A percentile compares a stretch with the other conserved stretches of the same genome.
Conservation (phyloP, 441 rosid genomes). For the Pelargonium exstipulatum region DNA sequence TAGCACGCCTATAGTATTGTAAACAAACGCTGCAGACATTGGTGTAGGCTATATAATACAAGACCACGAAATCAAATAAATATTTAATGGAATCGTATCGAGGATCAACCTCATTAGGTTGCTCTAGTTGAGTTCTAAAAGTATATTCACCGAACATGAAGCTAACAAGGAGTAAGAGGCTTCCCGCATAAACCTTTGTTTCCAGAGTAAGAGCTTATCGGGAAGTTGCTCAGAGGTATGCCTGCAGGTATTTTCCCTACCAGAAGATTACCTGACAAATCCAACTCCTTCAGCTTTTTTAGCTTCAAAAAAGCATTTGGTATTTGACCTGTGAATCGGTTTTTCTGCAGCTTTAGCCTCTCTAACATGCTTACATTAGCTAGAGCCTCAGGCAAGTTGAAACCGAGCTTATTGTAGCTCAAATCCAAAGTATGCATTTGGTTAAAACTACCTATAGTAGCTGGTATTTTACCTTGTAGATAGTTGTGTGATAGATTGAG, state of each 20-base stretch:
- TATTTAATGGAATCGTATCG: background rate
- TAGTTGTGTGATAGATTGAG: constrained; percentile 37
- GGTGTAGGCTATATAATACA: no score
- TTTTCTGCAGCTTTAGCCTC: constrained; percentile 42
- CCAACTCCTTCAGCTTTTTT: constrained; percentile 35
- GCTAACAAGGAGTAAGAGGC: constrained; percentile 43
- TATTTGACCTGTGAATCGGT: constrained; percentile 39
- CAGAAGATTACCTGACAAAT: constrained; percentile 45
- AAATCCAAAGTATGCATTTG: constrained; percentile 35
- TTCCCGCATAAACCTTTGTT: constrained; percentile 51
- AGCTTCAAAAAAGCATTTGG: constrained; percentile 40
- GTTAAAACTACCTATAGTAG: constrained; percentile 25
- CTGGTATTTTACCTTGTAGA: constrained; percentile 26
- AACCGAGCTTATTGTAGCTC: constrained; percentile 35
- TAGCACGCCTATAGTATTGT: no score
- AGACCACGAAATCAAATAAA: no score
- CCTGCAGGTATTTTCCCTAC: constrained; percentile 43
- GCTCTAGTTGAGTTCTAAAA: background rate
- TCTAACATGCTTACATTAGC: constrained; percentile 36
- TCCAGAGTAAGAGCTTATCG: constrained; percentile 39
- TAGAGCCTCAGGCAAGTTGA: constrained; percentile 30
- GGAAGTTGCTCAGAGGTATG: constrained; percentile 39
- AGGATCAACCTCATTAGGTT: constrained; percentile 13
- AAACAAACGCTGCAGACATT: no score
- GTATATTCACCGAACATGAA: constrained; percentile 4